Base-by-base conservation (phyloP, 768 basidiomycete genomes). In the Pulveroboletus sp. region DNA sequence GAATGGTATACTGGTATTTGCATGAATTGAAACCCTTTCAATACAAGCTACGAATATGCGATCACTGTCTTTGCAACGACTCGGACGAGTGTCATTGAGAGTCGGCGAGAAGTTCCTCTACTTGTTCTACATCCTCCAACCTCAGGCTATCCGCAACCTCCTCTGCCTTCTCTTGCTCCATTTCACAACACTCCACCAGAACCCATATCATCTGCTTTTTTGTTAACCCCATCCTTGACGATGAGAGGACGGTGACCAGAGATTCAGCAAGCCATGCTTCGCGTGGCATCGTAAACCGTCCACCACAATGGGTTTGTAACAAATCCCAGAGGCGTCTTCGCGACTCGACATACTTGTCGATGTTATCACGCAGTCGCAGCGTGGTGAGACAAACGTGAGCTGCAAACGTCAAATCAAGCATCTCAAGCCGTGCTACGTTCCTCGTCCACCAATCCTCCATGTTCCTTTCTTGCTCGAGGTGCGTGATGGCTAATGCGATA, bases 371-470 rank as follows among this genome's bases (percentile, higher is more conserved):
- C n/a, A n/a, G n/a, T n/a, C 33, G 43, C 34, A 44, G 17, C 16
- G 33, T 34, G 4, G 43, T 44, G 43, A 44, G 23, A 19, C 43
- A 44, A 17, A 44, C 33, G 14, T 44, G 43, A 17, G 43, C 43
- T 44, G 43, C 43, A 19, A 44, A 44, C 13, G 24, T 25, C 10
- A 44, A 19, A 9, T 34, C 43, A 17, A 35, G 11, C 5, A 14
- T 3, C n/a, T 44, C 43, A 17, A 44, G 23, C 11, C 11, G 14
- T 3, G 17, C 34, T 13, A 35, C 24, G 19, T 44, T 44, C 43
- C 33, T 44, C 33, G 43, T 45, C 43, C 43, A 45, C 43, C 43
- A 45, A 13, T 27, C 11, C n/a, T 45, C 43, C 43, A 45, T 45
- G 16, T 36, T 35, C 1, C 19, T n/a, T 20, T 45, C 43, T 3